Evolutionary conservation across 441 rosid genomes (phyloP).

Genomic region (Syzygium malaccense): DNA sequence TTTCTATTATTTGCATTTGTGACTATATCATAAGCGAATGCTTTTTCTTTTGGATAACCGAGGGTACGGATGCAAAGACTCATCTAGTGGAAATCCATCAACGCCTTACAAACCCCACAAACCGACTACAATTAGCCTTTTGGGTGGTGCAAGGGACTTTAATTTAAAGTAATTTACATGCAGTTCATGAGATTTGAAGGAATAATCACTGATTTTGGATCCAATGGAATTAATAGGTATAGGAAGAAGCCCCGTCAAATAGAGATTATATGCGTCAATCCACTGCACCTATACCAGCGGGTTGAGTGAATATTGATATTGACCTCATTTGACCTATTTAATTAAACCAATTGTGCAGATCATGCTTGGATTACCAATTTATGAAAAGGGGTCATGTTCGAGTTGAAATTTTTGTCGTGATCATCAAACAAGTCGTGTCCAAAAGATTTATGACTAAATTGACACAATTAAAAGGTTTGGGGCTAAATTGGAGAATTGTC

Average conservation of each 20-base stretch:
- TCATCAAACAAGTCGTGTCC: not conserved
- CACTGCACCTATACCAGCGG: not conserved
- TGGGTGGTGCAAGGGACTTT: not conserved
- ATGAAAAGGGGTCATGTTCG: not conserved
- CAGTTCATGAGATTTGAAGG: not conserved
- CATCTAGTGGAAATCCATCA: not conserved
- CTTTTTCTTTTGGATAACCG: not conserved
- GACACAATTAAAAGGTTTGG: too few species aligned
- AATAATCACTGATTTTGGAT: not conserved
- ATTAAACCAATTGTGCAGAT: not conserved
- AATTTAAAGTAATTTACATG: not conserved
- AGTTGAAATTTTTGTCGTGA: too few species aligned
- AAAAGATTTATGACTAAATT: too few species aligned
- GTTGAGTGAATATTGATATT: not conserved
- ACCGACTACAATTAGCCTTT: not conserved
- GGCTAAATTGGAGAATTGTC: too few species aligned
- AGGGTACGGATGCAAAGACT: not conserved
- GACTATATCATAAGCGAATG: not conserved
- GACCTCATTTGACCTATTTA: not conserved
- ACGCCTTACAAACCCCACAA: not conserved
- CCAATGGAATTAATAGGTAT: too few species aligned
- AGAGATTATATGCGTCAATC: too few species aligned
- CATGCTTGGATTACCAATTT: not conserved
- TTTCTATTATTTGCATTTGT: not conserved
- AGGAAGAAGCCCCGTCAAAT: too few species aligned